These are phyloP conservation scores for Lachnellula cervina DNA, from an alignment of 2,329 filamentous ascomycete genomes.

Conservation along the genomic window DNA sequence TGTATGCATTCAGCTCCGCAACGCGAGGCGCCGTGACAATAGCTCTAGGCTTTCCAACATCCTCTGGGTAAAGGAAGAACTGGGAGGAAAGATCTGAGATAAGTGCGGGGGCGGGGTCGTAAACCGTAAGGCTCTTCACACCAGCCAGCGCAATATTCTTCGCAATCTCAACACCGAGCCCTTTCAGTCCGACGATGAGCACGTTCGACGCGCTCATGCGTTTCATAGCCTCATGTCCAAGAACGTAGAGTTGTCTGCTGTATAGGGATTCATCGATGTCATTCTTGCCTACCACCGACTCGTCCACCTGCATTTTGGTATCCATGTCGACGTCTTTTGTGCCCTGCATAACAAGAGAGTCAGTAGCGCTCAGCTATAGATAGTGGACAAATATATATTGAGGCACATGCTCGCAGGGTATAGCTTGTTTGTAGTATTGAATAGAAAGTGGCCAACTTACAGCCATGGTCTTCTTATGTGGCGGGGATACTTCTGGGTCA, in stretches of 20 bases:
- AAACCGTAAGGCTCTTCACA: conserved; percentile 93
- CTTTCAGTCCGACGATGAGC: conserved; percentile 85
- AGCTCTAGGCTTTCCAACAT: conserved; percentile 89
- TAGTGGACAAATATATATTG: neutral
- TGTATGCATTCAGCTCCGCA: conserved; percentile 93
- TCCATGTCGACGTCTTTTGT: conserved; percentile 57
- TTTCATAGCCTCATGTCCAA: conserved; percentile 87
- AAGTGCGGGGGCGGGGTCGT: conserved; percentile 78
- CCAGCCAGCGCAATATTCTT: conserved; percentile 98
- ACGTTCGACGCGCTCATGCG: conserved; percentile 97
- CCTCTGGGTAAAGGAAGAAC: conserved; percentile 86
- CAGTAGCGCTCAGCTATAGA: neutral
- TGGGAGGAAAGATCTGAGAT: conserved; percentile 92
- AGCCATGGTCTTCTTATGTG: conserved; percentile 57
- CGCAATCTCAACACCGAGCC: conserved; percentile 93
- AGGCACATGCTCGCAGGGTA: neutral
- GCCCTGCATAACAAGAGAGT: conserved; percentile 31
- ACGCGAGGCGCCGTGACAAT: conserved; percentile 82
- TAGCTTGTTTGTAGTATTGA: conserved; percentile 4
- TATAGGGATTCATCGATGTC: conserved; percentile 72
- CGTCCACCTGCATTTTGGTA: conserved; percentile 62
- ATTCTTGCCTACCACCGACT: conserved; percentile 48
- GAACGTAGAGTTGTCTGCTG: conserved; percentile 68
- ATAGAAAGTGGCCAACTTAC: conserved; percentile 40
- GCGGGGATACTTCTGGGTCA: conserved; percentile 51